Evolutionary conservation across 768 basidiomycete species (phyloP).

Genomic region (Gyrodon lividus): DNA sequence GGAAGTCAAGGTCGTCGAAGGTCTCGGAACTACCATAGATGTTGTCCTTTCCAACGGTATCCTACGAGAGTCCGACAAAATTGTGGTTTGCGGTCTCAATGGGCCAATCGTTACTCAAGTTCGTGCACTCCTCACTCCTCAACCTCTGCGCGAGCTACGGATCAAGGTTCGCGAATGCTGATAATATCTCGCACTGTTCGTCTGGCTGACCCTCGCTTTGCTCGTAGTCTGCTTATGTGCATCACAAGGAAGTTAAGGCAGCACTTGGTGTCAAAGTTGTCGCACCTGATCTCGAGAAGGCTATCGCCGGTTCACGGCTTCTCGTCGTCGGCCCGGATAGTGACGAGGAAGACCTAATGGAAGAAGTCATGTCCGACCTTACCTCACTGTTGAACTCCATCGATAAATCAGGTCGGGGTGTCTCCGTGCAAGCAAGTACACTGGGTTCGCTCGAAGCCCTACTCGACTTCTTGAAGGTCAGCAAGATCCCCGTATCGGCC

Average conservation of each 20-base stretch:
- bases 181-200: too few relatives aligned
- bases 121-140: slow-evolving; percentile 91
- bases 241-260: slow-evolving; percentile 96
- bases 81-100: slow-evolving; percentile 95
- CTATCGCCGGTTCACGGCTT: slow-evolving; percentile 93
- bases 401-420: slow-evolving; percentile 94
- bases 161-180: slow-evolving; percentile 66
- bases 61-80: slow-evolving; percentile 86
- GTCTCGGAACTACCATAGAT: slow-evolving; percentile 96
- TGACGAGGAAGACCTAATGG: slow-evolving; percentile 91
- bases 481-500: slow-evolving; percentile 96
- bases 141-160: slow-evolving; percentile 92
- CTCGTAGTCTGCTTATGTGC: slow-evolving; percentile 86
- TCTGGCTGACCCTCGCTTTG: slow-evolving; percentile 4
- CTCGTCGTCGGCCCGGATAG: slow-evolving; percentile 93
- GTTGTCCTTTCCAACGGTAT: slow-evolving; percentile 95
- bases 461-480: slow-evolving; percentile 89
- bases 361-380: slow-evolving; percentile 96
- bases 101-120: slow-evolving; percentile 96
- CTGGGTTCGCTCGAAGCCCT: slow-evolving; percentile 96
- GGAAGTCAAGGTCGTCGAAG: slow-evolving; percentile 98
- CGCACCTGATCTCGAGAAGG: slow-evolving; percentile 95
- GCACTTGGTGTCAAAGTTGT: slow-evolving; percentile 95
- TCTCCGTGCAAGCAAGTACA: slow-evolving; percentile 96
- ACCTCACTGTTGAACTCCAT: slow-evolving; percentile 85